Base-by-base conservation (phyloP, 495 filamentous ascomycete species). In the Platismatia glauca region DNA sequence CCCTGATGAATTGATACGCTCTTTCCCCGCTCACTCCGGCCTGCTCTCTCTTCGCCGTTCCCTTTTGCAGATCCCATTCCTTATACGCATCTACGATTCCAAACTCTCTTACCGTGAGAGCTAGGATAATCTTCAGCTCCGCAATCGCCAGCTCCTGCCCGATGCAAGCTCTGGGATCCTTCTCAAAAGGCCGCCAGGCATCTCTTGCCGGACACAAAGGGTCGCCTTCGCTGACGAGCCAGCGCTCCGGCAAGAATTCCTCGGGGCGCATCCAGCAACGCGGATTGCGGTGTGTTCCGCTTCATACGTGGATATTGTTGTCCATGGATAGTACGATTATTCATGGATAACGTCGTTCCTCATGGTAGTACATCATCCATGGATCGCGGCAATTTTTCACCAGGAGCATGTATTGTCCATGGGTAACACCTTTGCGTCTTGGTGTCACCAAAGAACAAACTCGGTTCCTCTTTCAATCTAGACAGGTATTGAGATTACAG, bases 121-220 rank as follows among this genome's bases (percentile, higher is more conserved):
- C 76, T 11, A 82, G 38, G n/a, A 77, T 69, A 37, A 81, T 67
- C 57, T 73, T 72, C 29, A 78, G 62, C 69, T 83, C 79, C 1
- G 65, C 62, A 59, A 64, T 58, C 7, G 63, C 70, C 3, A 72
- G 61, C 34, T 66, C 58, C 38, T 67, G 62, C 1, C 70, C 67
- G 24, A 67, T 50, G 55, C 70, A 72, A 7, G 64, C 59, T 18
- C 69, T 44, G 29, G 69, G 67, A 0, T 67, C 70, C 11, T 48
- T 61, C 34, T 72, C 70, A 44, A 69, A 71, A 0, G 68, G 70
- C 16, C 70, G 68, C 66, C 66, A 71, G n/a, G 68, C 70, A 48
- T 72, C 74, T 33, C 71, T 72, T 2, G 34, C 27, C 3, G 71
- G 61, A 12, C 57, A 67, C 13, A 72, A 55, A 11, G 67, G 55